phyloP scores from a whole-genome alignment of 2,329 filamentous ascomycete genomes.

The Phialophora verrucosa region DNA sequence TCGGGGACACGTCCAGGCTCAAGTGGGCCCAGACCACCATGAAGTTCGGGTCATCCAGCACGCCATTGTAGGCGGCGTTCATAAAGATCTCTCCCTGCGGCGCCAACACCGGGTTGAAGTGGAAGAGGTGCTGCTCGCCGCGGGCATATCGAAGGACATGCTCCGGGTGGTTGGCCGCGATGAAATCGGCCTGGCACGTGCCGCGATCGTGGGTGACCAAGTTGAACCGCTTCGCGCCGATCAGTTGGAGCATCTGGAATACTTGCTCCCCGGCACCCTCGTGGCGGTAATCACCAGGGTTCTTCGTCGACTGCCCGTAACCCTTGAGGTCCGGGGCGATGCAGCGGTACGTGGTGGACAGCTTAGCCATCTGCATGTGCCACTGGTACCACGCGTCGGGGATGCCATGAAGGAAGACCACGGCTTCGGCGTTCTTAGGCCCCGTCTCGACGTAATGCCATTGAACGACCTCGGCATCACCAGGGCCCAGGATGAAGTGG shows the following conservation, averaged over 20 bases:
- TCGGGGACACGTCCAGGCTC: neutral
- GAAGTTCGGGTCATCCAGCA: conserved; percentile 12
- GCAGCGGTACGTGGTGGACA: conserved; percentile 18
- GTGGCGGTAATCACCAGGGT: conserved; percentile 24
- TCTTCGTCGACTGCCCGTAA: conserved; percentile 26
- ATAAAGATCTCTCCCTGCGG: conserved; percentile 27
- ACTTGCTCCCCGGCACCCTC: conserved; percentile 23
- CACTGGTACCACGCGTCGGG: conserved; percentile 29
- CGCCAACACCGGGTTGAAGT: conserved; percentile 24
- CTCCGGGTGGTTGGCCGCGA: conserved; percentile 26
- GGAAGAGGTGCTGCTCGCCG: conserved; percentile 27
- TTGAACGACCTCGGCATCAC: conserved; percentile 17
- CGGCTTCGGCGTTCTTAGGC: conserved; percentile 15
- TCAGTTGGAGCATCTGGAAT: conserved; percentile 21
- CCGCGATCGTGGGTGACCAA: conserved; percentile 28
- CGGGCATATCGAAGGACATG: conserved; percentile 24
- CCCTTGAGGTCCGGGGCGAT: conserved; percentile 27
- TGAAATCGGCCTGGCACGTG: conserved; percentile 26
- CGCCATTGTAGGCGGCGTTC: conserved; percentile 25
- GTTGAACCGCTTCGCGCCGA: conserved; percentile 23
- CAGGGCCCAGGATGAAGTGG: conserved; percentile 23
- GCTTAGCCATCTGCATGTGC: conserved; percentile 23
- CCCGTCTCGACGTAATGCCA: conserved; percentile 29
- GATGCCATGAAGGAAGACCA: conserved; percentile 30
- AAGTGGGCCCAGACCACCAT: neutral